Conservation (phyloP, 108 stramenopile genomes). For the Aurantiochytrium sp. region DNA sequence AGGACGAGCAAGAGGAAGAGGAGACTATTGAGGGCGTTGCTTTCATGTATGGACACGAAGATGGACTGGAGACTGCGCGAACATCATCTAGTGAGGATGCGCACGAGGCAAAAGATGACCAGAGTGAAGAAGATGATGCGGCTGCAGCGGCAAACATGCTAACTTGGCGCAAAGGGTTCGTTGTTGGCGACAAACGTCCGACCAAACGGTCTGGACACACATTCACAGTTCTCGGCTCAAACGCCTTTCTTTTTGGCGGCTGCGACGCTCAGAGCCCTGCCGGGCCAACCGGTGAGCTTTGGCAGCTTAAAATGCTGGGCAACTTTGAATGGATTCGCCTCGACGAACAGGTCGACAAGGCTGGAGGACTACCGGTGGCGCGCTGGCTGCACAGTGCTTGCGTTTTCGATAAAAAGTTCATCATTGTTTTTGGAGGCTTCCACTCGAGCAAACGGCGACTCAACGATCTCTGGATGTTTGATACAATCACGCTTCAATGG, state of each 20-base stretch:
- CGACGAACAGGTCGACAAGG: not conserved
- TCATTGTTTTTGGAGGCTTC: constrained; percentile 66
- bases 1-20: too few species aligned
- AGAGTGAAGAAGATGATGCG: not conserved
- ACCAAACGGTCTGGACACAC: constrained; percentile 68
- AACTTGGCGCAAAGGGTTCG: not conserved
- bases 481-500: constrained; percentile 54
- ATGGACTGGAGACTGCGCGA: too few species aligned
- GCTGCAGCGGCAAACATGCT: not conserved
- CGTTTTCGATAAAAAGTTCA: constrained; percentile 28
- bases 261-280: constrained; percentile 41
- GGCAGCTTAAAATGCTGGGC: constrained; percentile 61
- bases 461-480: constrained; percentile 64
- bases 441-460: constrained; percentile 35
- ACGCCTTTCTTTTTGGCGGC: constrained; percentile 59
- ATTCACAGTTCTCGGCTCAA: constrained; percentile 48
- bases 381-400: constrained; percentile 63
- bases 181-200: constrained; percentile 24
- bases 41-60: too few species aligned
- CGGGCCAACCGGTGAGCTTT: constrained; percentile 61
- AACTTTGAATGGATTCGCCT: not conserved
- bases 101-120: not conserved
- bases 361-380: constrained; percentile 32
- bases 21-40: too few species aligned
- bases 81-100: not conserved